Base-by-base conservation (phyloP, 1,284 basidiomycete genomes). In the Leccinum huronense region DNA sequence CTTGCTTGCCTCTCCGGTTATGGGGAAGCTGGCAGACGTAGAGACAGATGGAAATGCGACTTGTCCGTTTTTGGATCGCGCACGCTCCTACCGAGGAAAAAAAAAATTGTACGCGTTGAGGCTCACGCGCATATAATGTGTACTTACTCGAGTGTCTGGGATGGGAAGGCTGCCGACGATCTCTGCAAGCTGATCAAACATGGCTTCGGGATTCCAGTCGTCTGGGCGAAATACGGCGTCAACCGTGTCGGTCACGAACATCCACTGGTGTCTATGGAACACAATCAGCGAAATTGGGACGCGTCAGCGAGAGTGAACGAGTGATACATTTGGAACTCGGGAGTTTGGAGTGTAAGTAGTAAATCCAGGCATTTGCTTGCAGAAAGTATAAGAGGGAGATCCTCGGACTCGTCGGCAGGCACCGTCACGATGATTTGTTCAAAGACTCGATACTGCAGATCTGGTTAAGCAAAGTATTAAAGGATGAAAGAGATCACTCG, bases 191-290 rank as follows among this genome's bases (percentile, higher is more conserved):
- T 91, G 89, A 75, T 99, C 97, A 75, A 98, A 85, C 78, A 98
- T 87, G 1, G 94, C 91, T 67, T 93, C 90, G 1, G 96, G 90
- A 56, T 81, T 80, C 86, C 91, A 95, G 55, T 88, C 83, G 67
- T 95, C 90, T 0, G 93, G 90, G 8, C 89, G 90, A 75, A 95
- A 95, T 11, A 95, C 86, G 0, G 96, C 95, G 72, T 99, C 97
- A 5, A 96, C 93, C 0, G 97, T 98, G 76, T 99, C 97, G 0
- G 95, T 97, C 62, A 98, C 88, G 73, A 99, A 99, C 71, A 98
- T 92, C 97, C 97, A 99, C 81, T 99, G 95, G 76, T 99, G 93
- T 69, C 95, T 97, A 42, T 61, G 23, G 51, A 59, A 5, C 2
- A 45, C 48, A 23, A 57, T 71, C 19, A 72, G 64, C 31, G 31